These are phyloP conservation scores for Colletotrichum scovillei DNA, from an alignment of 2,329 filamentous ascomycete genomes.

Conservation along the genomic window DNA sequence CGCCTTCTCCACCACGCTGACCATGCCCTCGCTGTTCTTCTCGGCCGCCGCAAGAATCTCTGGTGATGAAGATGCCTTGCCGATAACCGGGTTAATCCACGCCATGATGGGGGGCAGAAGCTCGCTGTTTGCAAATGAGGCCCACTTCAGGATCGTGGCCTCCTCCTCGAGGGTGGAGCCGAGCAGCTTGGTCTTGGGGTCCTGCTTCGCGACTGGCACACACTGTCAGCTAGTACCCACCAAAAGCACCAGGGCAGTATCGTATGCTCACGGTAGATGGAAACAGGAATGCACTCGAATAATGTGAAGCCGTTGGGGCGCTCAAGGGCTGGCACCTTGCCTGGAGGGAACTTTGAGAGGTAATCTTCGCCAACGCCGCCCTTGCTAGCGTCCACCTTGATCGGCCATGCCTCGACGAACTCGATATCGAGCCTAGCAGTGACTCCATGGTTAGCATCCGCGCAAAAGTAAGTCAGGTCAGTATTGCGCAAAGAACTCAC, in stretches of 20 bases:
- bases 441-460: not conserved
- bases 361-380: constrained; percentile 22
- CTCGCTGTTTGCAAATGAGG: constrained; percentile 27
- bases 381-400: constrained; percentile 29
- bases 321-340: constrained; percentile 22
- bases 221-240: not conserved
- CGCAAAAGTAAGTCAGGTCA: fast-evolving
- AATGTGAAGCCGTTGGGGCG: constrained; percentile 18
- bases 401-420: constrained; percentile 26
- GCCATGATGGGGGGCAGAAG: constrained; percentile 25
- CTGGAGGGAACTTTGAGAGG: constrained; percentile 16
- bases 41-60: constrained; percentile 20
- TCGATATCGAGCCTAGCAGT: constrained; percentile 10
- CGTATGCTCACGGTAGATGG: constrained; percentile 10
- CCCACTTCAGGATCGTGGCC: constrained; percentile 27
- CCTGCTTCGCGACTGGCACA: constrained; percentile 15
- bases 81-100: constrained; percentile 26
- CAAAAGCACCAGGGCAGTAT: not conserved
- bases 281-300: constrained; percentile 22
- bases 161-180: constrained; percentile 24
- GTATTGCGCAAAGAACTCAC: not conserved
- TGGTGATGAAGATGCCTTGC: constrained; percentile 10
- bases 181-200: constrained; percentile 22
- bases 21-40: constrained; percentile 26
- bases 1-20: constrained; percentile 27